These are phyloP conservation scores for Cryptosporidium sp. DNA, from an alignment of 169 alveolate genomes.

Conservation along the genomic window DNA sequence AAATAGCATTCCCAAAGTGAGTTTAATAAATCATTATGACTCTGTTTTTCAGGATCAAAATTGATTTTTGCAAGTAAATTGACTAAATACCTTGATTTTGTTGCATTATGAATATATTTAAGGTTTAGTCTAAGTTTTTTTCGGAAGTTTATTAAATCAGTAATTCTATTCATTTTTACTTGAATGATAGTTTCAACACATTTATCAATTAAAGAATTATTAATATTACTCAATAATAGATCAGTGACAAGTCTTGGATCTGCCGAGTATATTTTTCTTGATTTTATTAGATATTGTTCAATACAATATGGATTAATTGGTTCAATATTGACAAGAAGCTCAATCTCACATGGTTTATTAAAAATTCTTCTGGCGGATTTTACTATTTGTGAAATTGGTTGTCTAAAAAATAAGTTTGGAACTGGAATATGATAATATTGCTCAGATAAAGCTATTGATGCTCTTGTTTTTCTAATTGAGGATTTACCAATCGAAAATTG, in stretches of 20 bases:
- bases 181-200: constrained; percentile 23
- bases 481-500: constrained; percentile 33
- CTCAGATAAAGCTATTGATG: constrained; percentile 66
- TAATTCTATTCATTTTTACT: constrained; percentile 40
- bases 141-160: constrained; percentile 28
- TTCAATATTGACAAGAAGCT: constrained; percentile 34
- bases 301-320: constrained; percentile 56
- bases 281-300: constrained; percentile 42
- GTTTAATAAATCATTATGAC: constrained; percentile 28
- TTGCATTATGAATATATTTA: constrained; percentile 69
- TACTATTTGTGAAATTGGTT: constrained; percentile 19
- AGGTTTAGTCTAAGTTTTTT: constrained; percentile 37
- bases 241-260: constrained; percentile 56
- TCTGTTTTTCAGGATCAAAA: constrained; percentile 31
- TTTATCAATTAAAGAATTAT: constrained; percentile 29
- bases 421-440: constrained; percentile 61
- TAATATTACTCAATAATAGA: constrained; percentile 19
- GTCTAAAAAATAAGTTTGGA: constrained; percentile 40
- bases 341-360: constrained; percentile 58
- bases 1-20: constrained; percentile 63
- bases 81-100: constrained; percentile 68
- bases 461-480: constrained; percentile 57
- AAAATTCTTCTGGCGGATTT: constrained; percentile 19
- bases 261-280: constrained; percentile 36
- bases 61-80: constrained; percentile 67